Evolutionary conservation across 2,329 filamentous ascomycete species (phyloP), one percentile per base, ranked within the genome.

Genomic region (Colletotrichum godetiae): DNA sequence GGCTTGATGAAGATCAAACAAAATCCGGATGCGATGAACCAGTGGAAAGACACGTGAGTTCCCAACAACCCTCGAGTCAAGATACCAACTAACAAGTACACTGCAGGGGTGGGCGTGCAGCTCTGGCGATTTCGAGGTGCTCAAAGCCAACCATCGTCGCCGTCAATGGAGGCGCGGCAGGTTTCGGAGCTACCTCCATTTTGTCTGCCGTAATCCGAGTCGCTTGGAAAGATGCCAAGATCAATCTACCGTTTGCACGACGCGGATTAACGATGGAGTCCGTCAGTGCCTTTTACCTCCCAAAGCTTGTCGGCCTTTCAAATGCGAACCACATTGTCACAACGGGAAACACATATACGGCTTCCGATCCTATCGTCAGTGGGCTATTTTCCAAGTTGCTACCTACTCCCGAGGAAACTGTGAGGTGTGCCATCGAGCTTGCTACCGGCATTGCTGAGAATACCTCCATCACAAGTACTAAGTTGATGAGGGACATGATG

Each of bases 61-160:
- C 6, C 37, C 13, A 5, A 15, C 0, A 19, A 5, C 13, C 8
- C 3, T 42, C 35, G 1, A 2, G 5, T 1, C 35, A 15, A 42
- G 37, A 15, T 19, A 2, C 13, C 13, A 42, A 42, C 5, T 19
- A 15, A 42, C 37, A 15, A 42, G 15, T 2, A 7, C 13, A 15
- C 37, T 15, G 88, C 80, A 83, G 85, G 31, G 67, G 67, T 3
- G 67, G 67, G 2, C 24, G 58, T 19, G 52, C 64, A 35, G 59
- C 67, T 3, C 35, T 69, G 13, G 67, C 67, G 13, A 66, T 76
- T 19, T 72, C 73, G 22, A 67, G 69, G 27, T 76, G 73, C 63
- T 66, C 57, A 63, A 76, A 75, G 58, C 76, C 76, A 19, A 61
- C 74, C 11, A 72, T 76, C 19, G 76, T 73, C 12, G 75, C 73